Conservation (phyloP, 768 basidiomycete species). For the Hydnum rufescens region DNA sequence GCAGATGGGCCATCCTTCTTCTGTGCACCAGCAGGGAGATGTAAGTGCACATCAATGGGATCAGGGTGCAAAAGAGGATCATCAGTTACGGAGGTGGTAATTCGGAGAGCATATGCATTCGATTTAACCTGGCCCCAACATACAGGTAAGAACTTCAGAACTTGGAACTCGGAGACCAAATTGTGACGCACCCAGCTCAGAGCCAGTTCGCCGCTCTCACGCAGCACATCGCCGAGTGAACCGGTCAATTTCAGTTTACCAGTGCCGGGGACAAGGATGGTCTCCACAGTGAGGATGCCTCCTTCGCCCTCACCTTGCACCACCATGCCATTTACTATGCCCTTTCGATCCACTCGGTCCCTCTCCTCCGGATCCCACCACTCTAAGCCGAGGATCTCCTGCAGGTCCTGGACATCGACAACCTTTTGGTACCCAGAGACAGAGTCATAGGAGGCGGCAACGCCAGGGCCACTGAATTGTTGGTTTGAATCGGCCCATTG, state of each 20-base stretch:
- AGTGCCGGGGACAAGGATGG: constrained; percentile 51
- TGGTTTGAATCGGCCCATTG: constrained; percentile 53
- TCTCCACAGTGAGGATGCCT: constrained; percentile 71
- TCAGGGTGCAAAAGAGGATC: constrained; percentile 60
- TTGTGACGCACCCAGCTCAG: constrained; percentile 59
- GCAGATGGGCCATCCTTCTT: constrained; percentile 91
- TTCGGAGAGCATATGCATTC: constrained; percentile 58
- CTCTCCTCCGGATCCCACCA: constrained; percentile 64
- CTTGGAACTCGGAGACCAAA: not conserved
- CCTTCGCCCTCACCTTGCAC: constrained; percentile 81
- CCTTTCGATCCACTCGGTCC: constrained; percentile 51
- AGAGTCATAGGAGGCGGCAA: too few relatives aligned
- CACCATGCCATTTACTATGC: constrained; percentile 70
- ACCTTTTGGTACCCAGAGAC: constrained; percentile 32
- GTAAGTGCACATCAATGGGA: constrained; percentile 66
- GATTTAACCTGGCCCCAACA: constrained; percentile 27
- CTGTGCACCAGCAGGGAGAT: constrained; percentile 76
- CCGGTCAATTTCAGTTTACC: constrained; percentile 66
- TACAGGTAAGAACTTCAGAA: not conserved
- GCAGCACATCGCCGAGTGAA: constrained; percentile 69
- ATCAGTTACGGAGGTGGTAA: constrained; percentile 46
- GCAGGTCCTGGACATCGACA: constrained; percentile 55
- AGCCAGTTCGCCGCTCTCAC: constrained; percentile 78
- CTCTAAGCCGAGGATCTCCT: constrained; percentile 63
- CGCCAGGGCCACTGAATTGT: too few relatives aligned